A percentile compares a stretch with the other conserved stretches of the same genome.
Evolutionary conservation across 495 filamentous ascomycete genomes (phyloP).

Genomic region (Aspergillus coremiiformis): DNA sequence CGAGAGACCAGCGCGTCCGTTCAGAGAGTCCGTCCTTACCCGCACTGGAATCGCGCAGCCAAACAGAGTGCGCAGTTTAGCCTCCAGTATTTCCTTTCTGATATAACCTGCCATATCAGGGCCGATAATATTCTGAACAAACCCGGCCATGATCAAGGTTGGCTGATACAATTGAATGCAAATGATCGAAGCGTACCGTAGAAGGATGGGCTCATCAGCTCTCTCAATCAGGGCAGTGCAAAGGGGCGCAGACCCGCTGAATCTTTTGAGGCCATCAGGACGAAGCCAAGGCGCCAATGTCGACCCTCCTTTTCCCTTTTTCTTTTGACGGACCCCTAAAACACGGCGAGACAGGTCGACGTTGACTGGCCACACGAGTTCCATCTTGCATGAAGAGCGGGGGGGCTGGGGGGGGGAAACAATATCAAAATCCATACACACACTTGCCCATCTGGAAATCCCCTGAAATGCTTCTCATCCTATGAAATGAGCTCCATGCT

Average conservation of each 20-base stretch:
- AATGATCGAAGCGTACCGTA: not conserved
- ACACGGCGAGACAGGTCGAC: not conserved
- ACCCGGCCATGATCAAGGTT: not conserved
- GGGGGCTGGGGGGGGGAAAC: not conserved
- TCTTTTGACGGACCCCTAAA: not conserved
- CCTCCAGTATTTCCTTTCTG: slow-evolving; percentile 5
- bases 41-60: slow-evolving; percentile 1
- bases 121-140: slow-evolving; percentile 3
- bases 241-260: not conserved
- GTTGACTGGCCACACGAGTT: not conserved
- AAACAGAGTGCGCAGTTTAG: not conserved
- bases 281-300: not conserved
- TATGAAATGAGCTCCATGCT: not conserved
- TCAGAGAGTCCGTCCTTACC: not conserved
- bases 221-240: not conserved
- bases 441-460: not conserved
- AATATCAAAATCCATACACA: not conserved
- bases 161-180: not conserved
- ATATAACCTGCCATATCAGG: slow-evolving; percentile 8
- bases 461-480: not conserved
- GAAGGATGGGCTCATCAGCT: not conserved
- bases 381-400: not conserved
- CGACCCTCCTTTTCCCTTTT: not conserved
- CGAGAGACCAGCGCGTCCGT: not conserved
- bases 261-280: not conserved